phyloP scores from a whole-genome alignment of 495 filamentous ascomycete genomes.

The Penicillium pancosmium region DNA sequence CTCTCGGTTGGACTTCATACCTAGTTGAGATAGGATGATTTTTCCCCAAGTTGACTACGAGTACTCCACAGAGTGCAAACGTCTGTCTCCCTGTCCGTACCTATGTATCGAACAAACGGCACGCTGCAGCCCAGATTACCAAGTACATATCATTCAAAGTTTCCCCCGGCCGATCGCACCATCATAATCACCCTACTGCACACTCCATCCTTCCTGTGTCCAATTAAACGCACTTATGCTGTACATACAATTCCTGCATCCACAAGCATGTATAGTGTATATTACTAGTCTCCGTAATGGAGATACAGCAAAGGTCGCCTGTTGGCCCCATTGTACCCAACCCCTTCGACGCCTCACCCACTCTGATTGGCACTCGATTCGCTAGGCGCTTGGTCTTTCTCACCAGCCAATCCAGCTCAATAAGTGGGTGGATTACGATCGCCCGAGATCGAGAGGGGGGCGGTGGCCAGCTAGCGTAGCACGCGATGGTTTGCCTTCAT shows the following conservation, averaged over 20 bases:
- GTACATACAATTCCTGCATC: not conserved
- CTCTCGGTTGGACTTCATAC: constrained; percentile 3
- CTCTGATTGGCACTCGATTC: constrained; percentile 12
- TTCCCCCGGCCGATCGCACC: not conserved
- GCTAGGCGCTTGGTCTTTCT: constrained; percentile 8
- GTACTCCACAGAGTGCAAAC: not conserved
- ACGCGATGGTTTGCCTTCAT: constrained; percentile 11
- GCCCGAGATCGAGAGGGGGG: constrained; percentile 20
- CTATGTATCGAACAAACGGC: not conserved
- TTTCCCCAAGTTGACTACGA: not conserved
- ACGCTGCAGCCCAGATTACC: not conserved
- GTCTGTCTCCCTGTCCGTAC: not conserved
- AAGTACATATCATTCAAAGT: not conserved
- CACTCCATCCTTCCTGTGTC: not conserved
- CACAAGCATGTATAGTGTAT: not conserved
- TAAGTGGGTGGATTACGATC: constrained; percentile 8
- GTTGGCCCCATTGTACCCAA: not conserved
- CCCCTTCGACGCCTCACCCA: not conserved
- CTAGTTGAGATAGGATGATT: not conserved
- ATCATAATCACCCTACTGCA: not conserved
- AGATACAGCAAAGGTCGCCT: not conserved
- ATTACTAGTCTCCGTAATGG: not conserved
- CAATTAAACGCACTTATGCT: not conserved
- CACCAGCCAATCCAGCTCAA: constrained; percentile 13
- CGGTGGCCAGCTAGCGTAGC: not conserved